Evolutionary conservation across 495 filamentous ascomycete genomes (phyloP).

Genomic region (Evernia prunastri): DNA sequence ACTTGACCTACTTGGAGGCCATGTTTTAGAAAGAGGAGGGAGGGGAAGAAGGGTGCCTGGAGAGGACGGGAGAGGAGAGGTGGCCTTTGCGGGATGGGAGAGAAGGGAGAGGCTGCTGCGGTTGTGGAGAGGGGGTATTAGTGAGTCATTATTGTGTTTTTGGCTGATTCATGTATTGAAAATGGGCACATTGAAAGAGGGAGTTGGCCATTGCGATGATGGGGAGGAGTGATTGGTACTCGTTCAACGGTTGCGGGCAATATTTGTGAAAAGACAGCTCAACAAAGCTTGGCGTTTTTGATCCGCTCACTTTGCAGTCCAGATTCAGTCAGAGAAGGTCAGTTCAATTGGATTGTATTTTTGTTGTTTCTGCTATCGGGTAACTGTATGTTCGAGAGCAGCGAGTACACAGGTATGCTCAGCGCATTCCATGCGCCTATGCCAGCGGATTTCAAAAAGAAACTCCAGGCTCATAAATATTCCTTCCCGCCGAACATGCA

Average conservation of each 20-base stretch:
- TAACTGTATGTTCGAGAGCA: background rate
- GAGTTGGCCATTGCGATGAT: background rate
- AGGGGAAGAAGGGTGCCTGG: conserved; percentile 6
- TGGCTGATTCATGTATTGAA: background rate
- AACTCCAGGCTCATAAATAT: background rate
- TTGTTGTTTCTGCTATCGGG: background rate
- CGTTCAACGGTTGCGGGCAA: conserved; percentile 5
- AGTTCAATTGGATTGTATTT: background rate
- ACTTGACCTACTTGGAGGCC: conserved; percentile 21
- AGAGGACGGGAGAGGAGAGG: conserved; percentile 5
- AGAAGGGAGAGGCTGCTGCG: conserved; percentile 27
- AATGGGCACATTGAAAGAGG: background rate
- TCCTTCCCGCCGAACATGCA: background rate
- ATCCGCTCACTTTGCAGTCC: background rate
- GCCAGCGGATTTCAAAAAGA: background rate
- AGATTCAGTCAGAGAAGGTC: background rate
- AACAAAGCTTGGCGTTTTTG: conserved; percentile 7
- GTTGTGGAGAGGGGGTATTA: conserved; percentile 25
- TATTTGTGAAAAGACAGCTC: background rate
- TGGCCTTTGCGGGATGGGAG: conserved; percentile 11
- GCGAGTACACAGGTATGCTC: background rate
- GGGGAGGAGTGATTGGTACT: conserved; percentile 4
- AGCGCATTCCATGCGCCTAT: background rate
- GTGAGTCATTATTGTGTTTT: conserved; percentile 28
- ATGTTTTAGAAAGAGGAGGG: conserved; percentile 1